Evolutionary conservation across 257 asterid species (phyloP), one percentile per base, ranked within the genome.

Genomic region (Capsicum pubescens): DNA sequence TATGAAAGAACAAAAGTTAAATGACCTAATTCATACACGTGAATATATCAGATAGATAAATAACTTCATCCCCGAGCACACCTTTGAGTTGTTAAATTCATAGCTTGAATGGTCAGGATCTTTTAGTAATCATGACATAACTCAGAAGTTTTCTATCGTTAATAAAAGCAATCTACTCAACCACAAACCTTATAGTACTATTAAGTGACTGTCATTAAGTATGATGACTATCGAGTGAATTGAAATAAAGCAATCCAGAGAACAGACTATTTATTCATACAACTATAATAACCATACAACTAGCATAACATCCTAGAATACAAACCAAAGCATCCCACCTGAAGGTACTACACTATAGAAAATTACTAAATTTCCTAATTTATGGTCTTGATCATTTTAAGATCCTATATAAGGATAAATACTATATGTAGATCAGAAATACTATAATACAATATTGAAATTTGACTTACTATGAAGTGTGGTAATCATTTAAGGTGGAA

Each of bases 161-260:
- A 48, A 48, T 10, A 19, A 54, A 72, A 3, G 2, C 35, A 7
- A 48, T 32, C 60, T 19, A 48, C 80, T 71, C 80, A 46, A 71
- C 80, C 6, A 48, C 19, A 74, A 74, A 50, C 60, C 80, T 48
- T 12, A 74, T 19, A 15, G 76, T 14, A 59, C 10, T 17, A 67
- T 35, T 67, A 35, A 14, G 50, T 13, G 50, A 67, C 19, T 14
- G 48, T 5, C 48, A 67, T 67, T 67, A 48, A 72, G 42, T 72
- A 48, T 72, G 79, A 71, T 44, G 39, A 46, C 17, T n/a, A 46
- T 11, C 57, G 19, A 76, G 81, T 52, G 46, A 76, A 52, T 55
- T 52, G 46, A 52, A 76, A 50, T 67, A 67, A 72, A 72, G 46
- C 59, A 74, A 50, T 50, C 58, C 60, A 21, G 60, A 56, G 61